Evolutionary conservation across 1,284 basidiomycete genomes (phyloP).

Genomic region (Moesziomyces parantarcticus): DNA sequence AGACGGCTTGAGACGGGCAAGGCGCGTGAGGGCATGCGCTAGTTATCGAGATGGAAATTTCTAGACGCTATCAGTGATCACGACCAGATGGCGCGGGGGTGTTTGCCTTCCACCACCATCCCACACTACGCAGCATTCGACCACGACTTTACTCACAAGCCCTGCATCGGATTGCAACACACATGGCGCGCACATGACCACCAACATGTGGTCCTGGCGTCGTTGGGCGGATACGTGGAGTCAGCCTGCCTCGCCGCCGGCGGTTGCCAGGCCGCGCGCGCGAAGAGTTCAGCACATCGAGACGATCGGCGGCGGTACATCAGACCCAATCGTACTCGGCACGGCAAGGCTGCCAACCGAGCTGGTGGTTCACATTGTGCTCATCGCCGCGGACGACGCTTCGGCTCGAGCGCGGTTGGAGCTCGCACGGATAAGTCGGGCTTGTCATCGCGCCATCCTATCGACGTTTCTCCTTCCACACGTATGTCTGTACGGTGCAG

Average conservation of each 20-base stretch:
- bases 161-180: background rate
- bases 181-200: slow-evolving; percentile 11
- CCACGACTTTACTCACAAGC: background rate
- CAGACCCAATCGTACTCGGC: background rate
- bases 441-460: slow-evolving; percentile 22
- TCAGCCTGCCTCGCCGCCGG: background rate
- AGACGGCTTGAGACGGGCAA: no score
- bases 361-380: slow-evolving; percentile 32
- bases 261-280: slow-evolving; percentile 12
- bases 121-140: background rate
- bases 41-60: slow-evolving; percentile 8
- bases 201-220: slow-evolving; percentile 28
- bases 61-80: slow-evolving; percentile 15
- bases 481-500: slow-evolving; percentile 15
- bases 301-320: slow-evolving; percentile 29
- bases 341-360: slow-evolving; percentile 26
- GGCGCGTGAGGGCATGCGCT: no score
- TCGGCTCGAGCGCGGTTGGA: slow-evolving; percentile 6
- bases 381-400: slow-evolving; percentile 15
- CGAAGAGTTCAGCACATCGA: slow-evolving; percentile 38
- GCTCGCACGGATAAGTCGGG: slow-evolving; percentile 21
- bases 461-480: slow-evolving; percentile 10
- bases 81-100: slow-evolving; percentile 5
- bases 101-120: slow-evolving; percentile 13
- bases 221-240: slow-evolving; percentile 14